Percentiles rank a stretch among this genome's conserved stretches.
phyloP scores from a whole-genome alignment of 1,284 basidiomycete species.

The Puccinia horiana region DNA sequence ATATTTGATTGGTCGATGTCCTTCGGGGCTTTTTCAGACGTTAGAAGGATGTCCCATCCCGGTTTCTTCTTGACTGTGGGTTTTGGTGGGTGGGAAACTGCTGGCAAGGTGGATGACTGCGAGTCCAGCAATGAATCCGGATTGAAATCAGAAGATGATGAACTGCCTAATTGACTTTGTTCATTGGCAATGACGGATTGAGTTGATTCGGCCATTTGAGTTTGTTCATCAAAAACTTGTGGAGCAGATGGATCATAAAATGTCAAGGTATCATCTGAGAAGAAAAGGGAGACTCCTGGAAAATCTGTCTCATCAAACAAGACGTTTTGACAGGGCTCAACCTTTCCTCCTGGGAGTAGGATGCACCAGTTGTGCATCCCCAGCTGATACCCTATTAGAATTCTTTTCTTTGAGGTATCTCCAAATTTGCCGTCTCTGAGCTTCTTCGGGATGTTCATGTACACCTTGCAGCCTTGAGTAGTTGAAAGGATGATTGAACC shows the following conservation, averaged over 20 bases:
- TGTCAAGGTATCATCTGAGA: neutral
- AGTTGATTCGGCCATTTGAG: neutral
- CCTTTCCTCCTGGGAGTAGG: neutral
- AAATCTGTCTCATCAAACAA: neutral
- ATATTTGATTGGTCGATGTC: neutral
- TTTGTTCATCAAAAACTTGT: neutral
- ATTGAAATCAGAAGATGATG: too few species aligned
- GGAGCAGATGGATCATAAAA: neutral
- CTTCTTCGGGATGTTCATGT: neutral
- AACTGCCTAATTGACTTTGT: too few species aligned
- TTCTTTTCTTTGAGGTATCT: neutral
- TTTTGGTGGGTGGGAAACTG: too few species aligned
- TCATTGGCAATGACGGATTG: too few species aligned
- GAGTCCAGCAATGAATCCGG: too few species aligned
- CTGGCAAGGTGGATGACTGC: too few species aligned
- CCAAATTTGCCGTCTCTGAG: conserved; percentile 3
- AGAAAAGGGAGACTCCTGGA: neutral
- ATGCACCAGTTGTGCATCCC: conserved; percentile 33
- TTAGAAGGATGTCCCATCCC: neutral
- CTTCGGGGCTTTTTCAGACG: neutral
- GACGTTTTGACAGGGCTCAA: neutral
- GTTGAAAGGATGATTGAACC: neutral
- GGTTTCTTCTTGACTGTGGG: neutral
- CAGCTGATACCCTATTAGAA: conserved; percentile 1
- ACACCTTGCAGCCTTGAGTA: neutral